Conservation (phyloP, 202 grass and related monocot species). For the Cymbopogon flexuosus region DNA sequence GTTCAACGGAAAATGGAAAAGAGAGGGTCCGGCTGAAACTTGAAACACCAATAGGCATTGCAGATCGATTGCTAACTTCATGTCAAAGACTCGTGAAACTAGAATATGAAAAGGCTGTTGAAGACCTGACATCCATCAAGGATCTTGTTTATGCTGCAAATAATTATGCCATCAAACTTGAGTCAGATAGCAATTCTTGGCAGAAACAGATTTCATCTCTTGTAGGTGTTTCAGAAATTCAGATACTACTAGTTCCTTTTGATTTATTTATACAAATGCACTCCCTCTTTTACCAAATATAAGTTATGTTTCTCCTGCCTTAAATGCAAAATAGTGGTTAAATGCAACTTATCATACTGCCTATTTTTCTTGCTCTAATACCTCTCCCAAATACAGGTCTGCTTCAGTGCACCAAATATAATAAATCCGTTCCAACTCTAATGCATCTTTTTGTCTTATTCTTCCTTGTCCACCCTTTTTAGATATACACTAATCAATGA, state of each 20-base stretch:
- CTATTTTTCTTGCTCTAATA: background rate
- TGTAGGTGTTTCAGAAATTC: constrained; percentile 56
- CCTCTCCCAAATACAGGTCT: background rate
- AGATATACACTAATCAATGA: background rate
- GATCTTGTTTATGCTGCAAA: constrained; percentile 66
- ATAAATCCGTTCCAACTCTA: background rate
- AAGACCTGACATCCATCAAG: constrained; percentile 70
- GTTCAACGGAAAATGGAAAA: constrained; percentile 85
- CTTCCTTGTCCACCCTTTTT: background rate
- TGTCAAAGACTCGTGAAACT: constrained; percentile 73
- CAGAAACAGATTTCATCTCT: constrained; percentile 65
- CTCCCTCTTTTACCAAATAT: background rate
- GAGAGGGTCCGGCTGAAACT: constrained; percentile 80
- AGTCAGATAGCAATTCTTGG: constrained; percentile 61
- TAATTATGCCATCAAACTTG: constrained; percentile 59
- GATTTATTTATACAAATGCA: constrained; percentile 4
- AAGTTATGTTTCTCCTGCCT: background rate
- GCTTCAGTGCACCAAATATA: background rate
- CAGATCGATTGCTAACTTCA: constrained; percentile 75
- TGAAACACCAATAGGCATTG: constrained; percentile 90
- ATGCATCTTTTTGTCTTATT: background rate
- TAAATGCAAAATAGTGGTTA: constrained; percentile 9
- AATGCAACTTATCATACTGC: background rate
- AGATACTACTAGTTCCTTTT: constrained; percentile 1
- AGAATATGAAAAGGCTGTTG: constrained; percentile 66